Base-by-base conservation (phyloP, 1,284 basidiomycete species). In the Fomitopsis palustris region DNA sequence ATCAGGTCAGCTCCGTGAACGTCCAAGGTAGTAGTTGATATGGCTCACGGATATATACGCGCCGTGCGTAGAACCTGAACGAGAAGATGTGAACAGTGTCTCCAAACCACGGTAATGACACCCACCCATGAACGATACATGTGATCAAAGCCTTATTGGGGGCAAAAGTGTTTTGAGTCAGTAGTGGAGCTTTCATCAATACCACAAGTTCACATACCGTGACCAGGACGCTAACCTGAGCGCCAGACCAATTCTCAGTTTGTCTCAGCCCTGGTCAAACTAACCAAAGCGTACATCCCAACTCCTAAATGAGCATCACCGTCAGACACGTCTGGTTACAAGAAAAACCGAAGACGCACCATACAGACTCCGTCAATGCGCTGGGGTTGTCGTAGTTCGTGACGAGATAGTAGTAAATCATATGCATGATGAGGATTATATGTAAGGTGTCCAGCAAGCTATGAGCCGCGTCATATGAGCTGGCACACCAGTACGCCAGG, bases 371-470 rank as follows among this genome's bases (percentile, higher is more conserved):
- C 4, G 29, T 29, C 49, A 52, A 52, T 35, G 21, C 49, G 12
- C 31, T 29, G 2, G 54, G 54, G 31, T 55, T 43, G 23, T 47
- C 37, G 33, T 49, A 56, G 17, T 47, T 56, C 16, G 55, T 56
- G 33, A 56, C 47, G 17, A 47, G 29, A 19, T 56, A 56, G 31
- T 49, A 56, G 25, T 56, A 56, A 23, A 56, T 35, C 25, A 45
- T 45, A n/a, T 56, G 55, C 42, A 38, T 56, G 16, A 56, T 56
- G n/a, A 56, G 43, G 37, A 51, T 39, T 14, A 47, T 42, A 35
- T 56, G 55, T n/a, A 56, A n/a, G 19, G 43, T 56, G 31, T 56
- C 55, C 27, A 56, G 55, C 19, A 38, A 33, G n/a, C 55, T 56
- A 31, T 31, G 10, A 17, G 31, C 29, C 29, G 5, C n/a, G 23